Conservation (phyloP, 1,284 basidiomycete species). For the Marasmius oreades region DNA sequence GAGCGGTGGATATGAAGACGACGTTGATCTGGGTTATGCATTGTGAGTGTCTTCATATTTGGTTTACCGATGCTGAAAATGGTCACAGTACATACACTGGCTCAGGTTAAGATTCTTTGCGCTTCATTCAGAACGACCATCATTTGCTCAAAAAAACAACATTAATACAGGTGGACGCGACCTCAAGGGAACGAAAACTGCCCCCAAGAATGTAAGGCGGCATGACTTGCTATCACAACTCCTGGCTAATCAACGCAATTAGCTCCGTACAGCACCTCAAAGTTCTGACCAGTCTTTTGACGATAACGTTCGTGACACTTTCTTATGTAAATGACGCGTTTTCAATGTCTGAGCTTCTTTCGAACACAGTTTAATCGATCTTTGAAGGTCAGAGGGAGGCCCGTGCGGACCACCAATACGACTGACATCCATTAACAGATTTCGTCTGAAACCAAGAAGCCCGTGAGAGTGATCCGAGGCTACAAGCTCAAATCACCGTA, state of each 20-base stretch:
- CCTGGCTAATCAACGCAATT: background rate
- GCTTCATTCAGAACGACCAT: no score
- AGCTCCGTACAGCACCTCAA: conserved; percentile 84
- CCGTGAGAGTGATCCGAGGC: conserved; percentile 69
- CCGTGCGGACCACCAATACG: background rate
- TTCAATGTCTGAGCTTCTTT: conserved; percentile 3
- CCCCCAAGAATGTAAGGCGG: conserved; percentile 69
- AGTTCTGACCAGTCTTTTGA: conserved; percentile 78
- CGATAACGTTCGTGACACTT: conserved; percentile 38
- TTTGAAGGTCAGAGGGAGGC: conserved; percentile 44
- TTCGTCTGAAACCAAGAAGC: conserved; percentile 70
- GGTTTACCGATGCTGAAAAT: background rate
- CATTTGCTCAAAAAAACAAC: background rate
- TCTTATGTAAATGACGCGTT: background rate
- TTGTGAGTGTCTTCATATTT: conserved; percentile 54
- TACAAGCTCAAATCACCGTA: conserved; percentile 70
- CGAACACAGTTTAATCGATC: conserved; percentile 53
- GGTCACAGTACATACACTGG: conserved; percentile 68
- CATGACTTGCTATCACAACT: background rate
- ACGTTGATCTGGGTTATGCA: conserved; percentile 74
- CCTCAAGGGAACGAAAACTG: conserved; percentile 71
- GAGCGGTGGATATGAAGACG: conserved; percentile 83
- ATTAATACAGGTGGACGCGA: conserved; percentile 64
- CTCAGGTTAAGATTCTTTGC: conserved; percentile 55
- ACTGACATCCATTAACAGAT: conserved; percentile 33